Conservation (phyloP, 768 basidiomycete species). For the Trametes sanguinea region DNA sequence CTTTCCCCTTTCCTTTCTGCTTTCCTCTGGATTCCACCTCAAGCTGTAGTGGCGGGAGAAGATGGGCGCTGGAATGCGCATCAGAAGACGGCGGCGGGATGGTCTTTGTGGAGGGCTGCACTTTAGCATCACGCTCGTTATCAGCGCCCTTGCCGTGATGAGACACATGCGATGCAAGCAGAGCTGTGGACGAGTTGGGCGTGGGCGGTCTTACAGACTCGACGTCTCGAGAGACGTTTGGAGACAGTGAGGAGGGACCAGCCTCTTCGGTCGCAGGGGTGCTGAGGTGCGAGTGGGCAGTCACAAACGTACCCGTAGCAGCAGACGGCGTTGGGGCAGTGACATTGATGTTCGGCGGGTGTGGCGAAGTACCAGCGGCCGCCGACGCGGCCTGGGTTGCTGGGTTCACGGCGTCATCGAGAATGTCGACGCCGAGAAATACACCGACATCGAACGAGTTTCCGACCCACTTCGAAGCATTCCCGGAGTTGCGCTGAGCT, state of each 20-base stretch:
- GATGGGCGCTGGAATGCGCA: not conserved
- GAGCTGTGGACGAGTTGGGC: constrained; percentile 21
- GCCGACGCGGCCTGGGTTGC: not conserved
- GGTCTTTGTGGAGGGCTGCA: constrained; percentile 14
- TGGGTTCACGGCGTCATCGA: constrained; percentile 37
- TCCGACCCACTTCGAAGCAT: constrained; percentile 57
- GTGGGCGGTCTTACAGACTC: not conserved
- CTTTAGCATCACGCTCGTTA: not conserved
- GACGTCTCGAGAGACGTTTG: constrained; percentile 3
- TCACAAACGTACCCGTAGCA: constrained; percentile 33
- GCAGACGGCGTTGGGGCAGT: constrained; percentile 12
- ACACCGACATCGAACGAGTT: constrained; percentile 76
- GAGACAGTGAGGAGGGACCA: not conserved
- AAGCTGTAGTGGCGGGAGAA: not conserved
- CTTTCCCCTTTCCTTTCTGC: constrained; percentile 29
- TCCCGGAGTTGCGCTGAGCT: constrained; percentile 35
- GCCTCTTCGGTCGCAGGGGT: not conserved
- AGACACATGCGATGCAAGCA: constrained; percentile 5
- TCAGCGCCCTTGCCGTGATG: not conserved
- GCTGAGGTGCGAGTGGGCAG: constrained; percentile 27
- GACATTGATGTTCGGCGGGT: not conserved
- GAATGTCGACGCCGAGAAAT: constrained; percentile 69
- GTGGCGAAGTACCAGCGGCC: not conserved
- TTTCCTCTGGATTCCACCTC: not conserved
- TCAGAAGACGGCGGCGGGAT: not conserved